A percentile compares a stretch with the other conserved stretches of the same genome.
Evolutionary conservation across 495 filamentous ascomycete genomes (phyloP).

Genomic region (Chaetomium tenue): DNA sequence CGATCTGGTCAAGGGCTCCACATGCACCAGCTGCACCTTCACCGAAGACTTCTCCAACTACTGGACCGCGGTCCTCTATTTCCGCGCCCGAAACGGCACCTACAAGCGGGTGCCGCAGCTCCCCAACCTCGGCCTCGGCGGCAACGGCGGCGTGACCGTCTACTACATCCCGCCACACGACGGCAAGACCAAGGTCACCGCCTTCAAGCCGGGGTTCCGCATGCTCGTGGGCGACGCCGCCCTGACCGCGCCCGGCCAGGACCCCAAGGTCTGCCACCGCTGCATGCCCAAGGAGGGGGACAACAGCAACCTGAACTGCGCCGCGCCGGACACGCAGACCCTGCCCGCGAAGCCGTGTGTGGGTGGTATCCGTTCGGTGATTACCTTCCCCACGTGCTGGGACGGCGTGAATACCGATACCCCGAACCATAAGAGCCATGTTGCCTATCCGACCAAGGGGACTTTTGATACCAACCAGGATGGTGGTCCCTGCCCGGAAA

Average conservation of each 20-base stretch:
- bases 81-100: conserved; percentile 31
- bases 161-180: conserved; percentile 45
- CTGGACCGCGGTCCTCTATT: conserved; percentile 9
- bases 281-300: conserved; percentile 39
- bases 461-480: neutral
- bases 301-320: conserved; percentile 9
- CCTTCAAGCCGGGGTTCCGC: conserved; percentile 29
- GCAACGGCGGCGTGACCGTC: conserved; percentile 41
- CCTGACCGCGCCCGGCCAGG: conserved; percentile 34
- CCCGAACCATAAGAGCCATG: conserved; percentile 35
- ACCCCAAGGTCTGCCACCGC: conserved; percentile 47
- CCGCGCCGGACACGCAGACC: neutral
- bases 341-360: conserved; percentile 29
- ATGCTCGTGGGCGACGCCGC: conserved; percentile 40
- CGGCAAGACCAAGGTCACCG: conserved; percentile 35
- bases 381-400: conserved; percentile 47
- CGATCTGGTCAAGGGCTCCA: conserved; percentile 27
- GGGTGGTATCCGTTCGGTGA: conserved; percentile 44
- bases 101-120: conserved; percentile 48
- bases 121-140: conserved; percentile 34
- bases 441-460: conserved; percentile 17
- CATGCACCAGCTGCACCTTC: conserved; percentile 37
- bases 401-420: conserved; percentile 32
- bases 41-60: conserved; percentile 24
- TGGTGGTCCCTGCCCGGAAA: conserved; percentile 29